A percentile compares a stretch with the other conserved stretches of the same genome.
These are phyloP conservation scores for Tetracladium maxilliforme DNA, from an alignment of 2,329 filamentous ascomycete genomes.

Conservation along the genomic window DNA sequence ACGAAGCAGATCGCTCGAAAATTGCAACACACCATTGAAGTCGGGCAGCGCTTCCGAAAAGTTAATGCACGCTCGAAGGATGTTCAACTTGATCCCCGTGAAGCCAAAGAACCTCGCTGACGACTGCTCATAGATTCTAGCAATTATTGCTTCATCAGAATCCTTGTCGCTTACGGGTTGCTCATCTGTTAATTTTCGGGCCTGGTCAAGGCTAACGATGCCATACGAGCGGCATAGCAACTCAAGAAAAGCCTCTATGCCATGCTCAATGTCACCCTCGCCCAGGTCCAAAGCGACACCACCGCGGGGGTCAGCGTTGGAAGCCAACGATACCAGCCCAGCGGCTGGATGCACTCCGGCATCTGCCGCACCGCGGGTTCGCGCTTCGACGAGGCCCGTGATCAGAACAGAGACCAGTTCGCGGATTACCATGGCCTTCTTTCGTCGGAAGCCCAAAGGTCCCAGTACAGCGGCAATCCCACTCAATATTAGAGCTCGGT, in stretches of 20 bases:
- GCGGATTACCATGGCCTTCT: conserved; percentile 80
- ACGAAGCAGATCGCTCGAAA: conserved; percentile 71
- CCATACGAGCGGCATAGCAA: conserved; percentile 49
- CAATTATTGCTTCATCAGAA: conserved; percentile 34
- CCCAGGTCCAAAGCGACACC: conserved; percentile 43
- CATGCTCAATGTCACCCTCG: conserved; percentile 50
- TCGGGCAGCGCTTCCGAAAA: conserved; percentile 90
- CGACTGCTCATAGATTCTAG: conserved; percentile 44
- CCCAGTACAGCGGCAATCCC: conserved; percentile 82
- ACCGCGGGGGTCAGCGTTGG: conserved; percentile 32
- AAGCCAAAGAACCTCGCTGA: conserved; percentile 59
- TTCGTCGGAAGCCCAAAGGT: conserved; percentile 64
- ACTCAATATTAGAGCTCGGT: conserved; percentile 66
- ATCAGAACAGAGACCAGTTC: conserved; percentile 76
- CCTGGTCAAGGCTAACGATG: conserved; percentile 35
- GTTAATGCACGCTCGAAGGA: conserved; percentile 79
- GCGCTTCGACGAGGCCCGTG: conserved; percentile 73
- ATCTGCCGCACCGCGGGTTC: conserved; percentile 88
- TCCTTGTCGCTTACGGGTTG: conserved; percentile 18
- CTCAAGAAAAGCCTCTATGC: conserved; percentile 48
- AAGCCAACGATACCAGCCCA: conserved; percentile 60
- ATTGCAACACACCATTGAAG: conserved; percentile 76
- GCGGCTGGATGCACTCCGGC: conserved; percentile 91
- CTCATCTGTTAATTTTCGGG: conserved; percentile 9
- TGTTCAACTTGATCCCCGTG: conserved; percentile 65